Percentiles rank a stretch among this genome's conserved stretches.
phyloP scores from a whole-genome alignment of 768 basidiomycete species.

The Russula sp. region DNA sequence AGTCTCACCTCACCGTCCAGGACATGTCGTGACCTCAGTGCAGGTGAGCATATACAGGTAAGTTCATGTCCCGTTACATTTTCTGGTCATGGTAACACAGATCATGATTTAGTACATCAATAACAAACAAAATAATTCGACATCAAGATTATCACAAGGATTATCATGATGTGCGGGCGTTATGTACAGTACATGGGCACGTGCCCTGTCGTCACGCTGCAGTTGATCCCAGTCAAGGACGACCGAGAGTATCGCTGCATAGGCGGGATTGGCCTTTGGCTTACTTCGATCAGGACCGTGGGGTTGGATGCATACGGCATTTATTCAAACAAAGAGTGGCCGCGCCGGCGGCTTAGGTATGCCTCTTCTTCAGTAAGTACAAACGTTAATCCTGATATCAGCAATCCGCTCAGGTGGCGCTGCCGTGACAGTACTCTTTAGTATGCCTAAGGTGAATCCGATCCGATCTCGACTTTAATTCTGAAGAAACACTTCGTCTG shows the following conservation, averaged over 20 bases:
- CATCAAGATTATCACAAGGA: too few relatives aligned
- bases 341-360: constrained; percentile 42
- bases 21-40: too few relatives aligned
- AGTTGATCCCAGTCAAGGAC: constrained; percentile 36
- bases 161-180: too few relatives aligned
- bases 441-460: too few relatives aligned
- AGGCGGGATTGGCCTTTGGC: constrained; percentile 36
- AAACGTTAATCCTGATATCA: constrained; percentile 61
- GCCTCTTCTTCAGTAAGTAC: constrained; percentile 58
- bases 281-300: constrained; percentile 44
- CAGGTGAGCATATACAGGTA: too few relatives aligned
- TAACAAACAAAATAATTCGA: too few relatives aligned
- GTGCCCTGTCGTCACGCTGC: constrained; percentile 49
- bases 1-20: too few relatives aligned
- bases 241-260: constrained; percentile 34
- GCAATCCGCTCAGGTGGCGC: constrained; percentile 40
- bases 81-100: too few relatives aligned
- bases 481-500: constrained; percentile 77
- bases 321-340: constrained; percentile 56
- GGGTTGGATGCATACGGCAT: constrained; percentile 49
- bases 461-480: too few relatives aligned
- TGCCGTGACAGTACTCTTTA: too few relatives aligned
- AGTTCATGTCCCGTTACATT: too few relatives aligned
- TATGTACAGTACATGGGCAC: constrained; percentile 35
- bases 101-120: too few relatives aligned